Percentiles rank a stretch among this genome's conserved stretches.
phyloP scores from a whole-genome alignment of 2,329 filamentous ascomycete genomes.

The Lasiodiplodia hormozganensis region DNA sequence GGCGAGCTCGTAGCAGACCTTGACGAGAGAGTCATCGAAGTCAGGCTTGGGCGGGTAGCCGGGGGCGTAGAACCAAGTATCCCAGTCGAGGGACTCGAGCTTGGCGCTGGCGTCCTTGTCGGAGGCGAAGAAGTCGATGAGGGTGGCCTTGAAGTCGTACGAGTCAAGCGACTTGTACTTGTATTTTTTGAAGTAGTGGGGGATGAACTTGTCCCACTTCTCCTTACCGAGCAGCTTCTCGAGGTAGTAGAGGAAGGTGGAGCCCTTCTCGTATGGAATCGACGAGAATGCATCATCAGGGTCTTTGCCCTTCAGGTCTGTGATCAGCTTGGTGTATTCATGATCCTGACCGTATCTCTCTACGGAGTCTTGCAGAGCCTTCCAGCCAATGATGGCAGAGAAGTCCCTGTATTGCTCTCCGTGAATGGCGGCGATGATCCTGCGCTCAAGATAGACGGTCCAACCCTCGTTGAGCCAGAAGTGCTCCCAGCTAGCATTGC shows the following conservation, averaged over 20 bases:
- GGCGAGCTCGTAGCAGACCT: conserved; percentile 82
- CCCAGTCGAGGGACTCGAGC: conserved; percentile 82
- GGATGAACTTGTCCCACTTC: conserved; percentile 95
- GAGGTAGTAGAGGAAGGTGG: conserved; percentile 90
- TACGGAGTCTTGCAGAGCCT: conserved; percentile 81
- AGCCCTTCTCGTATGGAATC: conserved; percentile 95
- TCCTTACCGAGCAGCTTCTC: conserved; percentile 83
- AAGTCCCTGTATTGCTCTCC: conserved; percentile 90
- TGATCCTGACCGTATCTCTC: conserved; percentile 81
- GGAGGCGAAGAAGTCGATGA: conserved; percentile 80
- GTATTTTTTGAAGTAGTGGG: conserved; percentile 89
- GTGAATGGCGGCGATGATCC: conserved; percentile 78
- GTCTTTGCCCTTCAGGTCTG: conserved; percentile 86
- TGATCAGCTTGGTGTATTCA: conserved; percentile 90
- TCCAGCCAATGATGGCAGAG: conserved; percentile 95
- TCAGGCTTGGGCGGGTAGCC: conserved; percentile 89
- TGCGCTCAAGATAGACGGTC: conserved; percentile 93
- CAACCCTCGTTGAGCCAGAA: conserved; percentile 79
- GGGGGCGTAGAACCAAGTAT: conserved; percentile 85
- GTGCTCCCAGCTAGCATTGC: conserved; percentile 81
- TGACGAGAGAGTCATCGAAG: conserved; percentile 87
- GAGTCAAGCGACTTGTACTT: conserved; percentile 87
- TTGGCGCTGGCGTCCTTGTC: conserved; percentile 69
- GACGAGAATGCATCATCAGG: conserved; percentile 95
- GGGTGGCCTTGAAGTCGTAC: conserved; percentile 89